Percentiles rank a stretch among this genome's conserved stretches.
Conservation (phyloP, 345 rosid genomes). For the Geranium rotundifolium region DNA sequence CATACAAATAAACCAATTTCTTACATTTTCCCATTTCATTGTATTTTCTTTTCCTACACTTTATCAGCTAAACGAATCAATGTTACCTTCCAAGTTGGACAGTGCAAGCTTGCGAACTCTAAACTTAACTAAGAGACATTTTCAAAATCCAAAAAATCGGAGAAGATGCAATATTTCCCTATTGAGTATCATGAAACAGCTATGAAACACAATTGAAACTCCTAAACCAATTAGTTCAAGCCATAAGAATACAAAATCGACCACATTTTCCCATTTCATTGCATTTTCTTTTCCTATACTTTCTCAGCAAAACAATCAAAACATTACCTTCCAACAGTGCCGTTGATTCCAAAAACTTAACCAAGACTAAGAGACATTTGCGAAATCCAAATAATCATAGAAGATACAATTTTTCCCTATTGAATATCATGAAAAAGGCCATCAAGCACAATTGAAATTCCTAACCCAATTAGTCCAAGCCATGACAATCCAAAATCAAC, state of each 20-base stretch:
- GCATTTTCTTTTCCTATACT: too few species aligned
- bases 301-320: not conserved
- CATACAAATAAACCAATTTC: not conserved
- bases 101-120: slow-evolving; percentile 11
- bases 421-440: not conserved
- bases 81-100: slow-evolving; percentile 57
- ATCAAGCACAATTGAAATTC: not conserved
- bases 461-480: not conserved
- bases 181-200: too few species aligned
- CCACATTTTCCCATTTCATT: not conserved
- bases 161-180: too few species aligned
- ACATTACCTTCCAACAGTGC: slow-evolving; percentile 69
- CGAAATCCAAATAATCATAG: not conserved
- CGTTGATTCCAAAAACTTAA: too few species aligned
- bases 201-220: too few species aligned
- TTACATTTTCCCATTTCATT: not conserved
- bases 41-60: not conserved
- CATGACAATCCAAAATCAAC: not conserved
- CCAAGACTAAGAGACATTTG: too few species aligned
- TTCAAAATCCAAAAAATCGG: too few species aligned
- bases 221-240: not conserved
- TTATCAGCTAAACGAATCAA: not conserved
- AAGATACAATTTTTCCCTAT: not conserved
- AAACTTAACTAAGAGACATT: too few species aligned
- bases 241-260: not conserved